A percentile compares a stretch with the other conserved stretches of the same genome.
Conservation (phyloP, 2,329 filamentous ascomycete species). For the Colletotrichum spinosum region DNA sequence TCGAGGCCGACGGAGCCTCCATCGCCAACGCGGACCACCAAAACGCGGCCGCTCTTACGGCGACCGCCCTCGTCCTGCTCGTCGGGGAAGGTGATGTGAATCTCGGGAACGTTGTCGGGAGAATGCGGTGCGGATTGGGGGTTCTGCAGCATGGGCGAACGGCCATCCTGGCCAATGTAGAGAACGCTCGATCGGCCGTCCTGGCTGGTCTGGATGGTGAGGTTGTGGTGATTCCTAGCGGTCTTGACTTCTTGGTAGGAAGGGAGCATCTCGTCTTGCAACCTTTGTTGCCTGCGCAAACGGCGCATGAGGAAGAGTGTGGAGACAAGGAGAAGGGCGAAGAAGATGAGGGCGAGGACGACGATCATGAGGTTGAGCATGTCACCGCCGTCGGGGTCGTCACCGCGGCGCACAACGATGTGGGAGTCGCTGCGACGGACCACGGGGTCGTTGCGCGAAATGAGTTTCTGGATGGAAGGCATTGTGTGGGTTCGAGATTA, state of each 20-base stretch:
- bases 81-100: slow-evolving; percentile 97
- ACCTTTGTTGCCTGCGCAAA: slow-evolving; percentile 61
- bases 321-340: slow-evolving; percentile 75
- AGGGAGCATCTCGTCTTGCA: slow-evolving; percentile 69
- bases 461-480: slow-evolving; percentile 52
- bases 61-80: slow-evolving; percentile 90
- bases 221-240: slow-evolving; percentile 63
- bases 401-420: slow-evolving; percentile 51
- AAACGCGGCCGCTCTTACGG: slow-evolving; percentile 85
- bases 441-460: slow-evolving; percentile 58
- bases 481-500: slow-evolving; percentile 42
- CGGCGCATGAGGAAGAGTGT: slow-evolving; percentile 80
- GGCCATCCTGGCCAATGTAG: slow-evolving; percentile 82
- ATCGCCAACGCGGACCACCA: slow-evolving; percentile 92
- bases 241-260: slow-evolving; percentile 73
- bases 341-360: slow-evolving; percentile 81
- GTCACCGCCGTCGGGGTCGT: slow-evolving; percentile 61
- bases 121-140: slow-evolving; percentile 80
- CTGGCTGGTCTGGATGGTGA: slow-evolving; percentile 68
- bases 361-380: slow-evolving; percentile 83
- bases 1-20: slow-evolving; percentile 87
- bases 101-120: slow-evolving; percentile 89
- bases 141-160: slow-evolving; percentile 76
- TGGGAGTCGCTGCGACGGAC: slow-evolving; percentile 37
- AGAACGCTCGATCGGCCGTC: slow-evolving; percentile 75